Conservation (phyloP, 352 stramenopile species). For the Phytophthora litchii region DNA sequence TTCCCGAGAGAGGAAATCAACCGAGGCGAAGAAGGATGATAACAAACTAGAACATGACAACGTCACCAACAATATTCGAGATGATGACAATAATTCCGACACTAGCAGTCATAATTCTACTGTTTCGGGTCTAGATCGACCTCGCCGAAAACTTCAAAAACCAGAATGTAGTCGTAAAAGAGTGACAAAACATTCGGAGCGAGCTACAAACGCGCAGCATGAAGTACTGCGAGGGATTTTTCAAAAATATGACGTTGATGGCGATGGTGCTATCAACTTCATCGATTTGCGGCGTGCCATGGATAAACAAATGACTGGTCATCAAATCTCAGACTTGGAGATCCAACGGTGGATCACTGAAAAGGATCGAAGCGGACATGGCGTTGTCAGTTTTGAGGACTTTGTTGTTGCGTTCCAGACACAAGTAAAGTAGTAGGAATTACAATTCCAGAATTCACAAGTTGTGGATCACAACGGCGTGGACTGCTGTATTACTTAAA, state of each 20-base stretch:
- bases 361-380: slow-evolving; percentile 52
- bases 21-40: not conserved
- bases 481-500: no score
- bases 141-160: not conserved
- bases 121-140: not conserved
- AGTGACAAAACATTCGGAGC: not conserved
- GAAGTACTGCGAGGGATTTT: slow-evolving; percentile 46
- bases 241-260: slow-evolving; percentile 55
- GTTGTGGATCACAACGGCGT: no score
- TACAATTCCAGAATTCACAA: not conserved
- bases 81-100: not conserved
- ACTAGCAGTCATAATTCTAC: no score
- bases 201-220: not conserved
- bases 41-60: slow-evolving; percentile 6
- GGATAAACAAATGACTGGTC: slow-evolving; percentile 14
- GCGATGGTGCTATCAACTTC: slow-evolving; percentile 55
- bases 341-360: slow-evolving; percentile 58
- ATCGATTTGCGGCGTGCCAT: slow-evolving; percentile 51
- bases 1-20: slow-evolving; percentile 4
- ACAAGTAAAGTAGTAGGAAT: slow-evolving; percentile 6
- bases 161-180: not conserved
- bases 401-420: slow-evolving; percentile 41
- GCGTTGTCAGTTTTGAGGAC: slow-evolving; percentile 50
- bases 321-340: slow-evolving; percentile 43
- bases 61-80: not conserved